A percentile compares a stretch with the other conserved stretches of the same genome.
phyloP scores from a whole-genome alignment of 371 early-diverging fungal species.

The Nematocida homosporus region DNA sequence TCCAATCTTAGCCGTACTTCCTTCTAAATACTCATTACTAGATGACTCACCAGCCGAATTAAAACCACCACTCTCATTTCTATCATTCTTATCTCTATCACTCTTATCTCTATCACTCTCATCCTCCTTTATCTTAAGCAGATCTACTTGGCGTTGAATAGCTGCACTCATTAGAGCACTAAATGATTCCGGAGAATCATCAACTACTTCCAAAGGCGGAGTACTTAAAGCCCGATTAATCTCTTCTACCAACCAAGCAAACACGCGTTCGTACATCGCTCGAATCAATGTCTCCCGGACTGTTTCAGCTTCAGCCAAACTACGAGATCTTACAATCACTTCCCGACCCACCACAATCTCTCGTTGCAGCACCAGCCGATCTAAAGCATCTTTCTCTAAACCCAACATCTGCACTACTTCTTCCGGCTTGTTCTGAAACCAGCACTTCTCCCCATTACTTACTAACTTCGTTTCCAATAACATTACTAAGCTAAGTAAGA shows the following conservation, averaged over 20 bases:
- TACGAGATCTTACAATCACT: constrained; percentile 71
- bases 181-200: not conserved
- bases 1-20: constrained; percentile 64
- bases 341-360: constrained; percentile 70
- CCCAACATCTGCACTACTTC: constrained; percentile 54
- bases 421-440: constrained; percentile 33
- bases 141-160: not conserved
- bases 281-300: constrained; percentile 76
- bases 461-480: constrained; percentile 13
- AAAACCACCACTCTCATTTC: no score
- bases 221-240: constrained; percentile 54
- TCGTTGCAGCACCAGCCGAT: no score
- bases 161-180: not conserved
- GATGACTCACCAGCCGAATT: no score
- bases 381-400: constrained; percentile 64
- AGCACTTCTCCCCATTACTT: not conserved
- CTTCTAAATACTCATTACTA: not conserved
- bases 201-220: not conserved
- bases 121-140: not conserved
- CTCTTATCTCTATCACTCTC: not conserved
- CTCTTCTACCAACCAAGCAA: constrained; percentile 56
- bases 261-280: constrained; percentile 65
- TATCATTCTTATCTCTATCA: no score
- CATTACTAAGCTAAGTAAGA: not conserved
- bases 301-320: constrained; percentile 41